phyloP scores from a whole-genome alignment of 169 alveolate species.

The Plasmodium sp. region DNA sequence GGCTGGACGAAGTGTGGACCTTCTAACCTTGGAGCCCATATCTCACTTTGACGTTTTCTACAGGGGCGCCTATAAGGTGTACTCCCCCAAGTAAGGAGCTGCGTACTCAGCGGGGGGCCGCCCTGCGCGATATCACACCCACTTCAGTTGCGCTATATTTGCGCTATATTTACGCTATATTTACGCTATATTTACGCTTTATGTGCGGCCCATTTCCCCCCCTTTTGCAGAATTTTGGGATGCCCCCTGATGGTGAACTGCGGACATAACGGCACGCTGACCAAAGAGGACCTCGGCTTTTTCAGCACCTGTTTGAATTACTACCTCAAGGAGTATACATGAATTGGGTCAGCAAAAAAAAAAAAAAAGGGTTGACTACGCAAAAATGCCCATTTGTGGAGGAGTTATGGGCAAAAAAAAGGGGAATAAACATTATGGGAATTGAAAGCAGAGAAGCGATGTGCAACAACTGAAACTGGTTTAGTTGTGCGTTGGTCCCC shows the following conservation, averaged over 20 bases:
- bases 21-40: constrained; percentile 21
- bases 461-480: neutral
- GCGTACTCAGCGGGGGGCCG: neutral
- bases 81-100: constrained; percentile 46
- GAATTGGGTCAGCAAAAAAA: neutral
- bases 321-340: constrained; percentile 17
- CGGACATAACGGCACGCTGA: constrained; percentile 64
- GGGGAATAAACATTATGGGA: neutral
- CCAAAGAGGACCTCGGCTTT: constrained; percentile 34
- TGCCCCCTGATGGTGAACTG: constrained; percentile 49
- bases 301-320: constrained; percentile 29
- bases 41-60: constrained; percentile 31
- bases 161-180: neutral
- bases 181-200: neutral
- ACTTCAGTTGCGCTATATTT: neutral
- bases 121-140: neutral
- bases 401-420: neutral
- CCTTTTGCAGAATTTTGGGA: constrained; percentile 57
- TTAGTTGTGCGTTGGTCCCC: neutral
- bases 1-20: neutral
- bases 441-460: neutral
- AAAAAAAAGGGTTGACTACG: neutral
- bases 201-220: neutral
- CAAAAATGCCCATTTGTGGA: neutral
- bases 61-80: constrained; percentile 40